Conservation (phyloP, 805 yeast genomes). For the Clavispora fructus region DNA sequence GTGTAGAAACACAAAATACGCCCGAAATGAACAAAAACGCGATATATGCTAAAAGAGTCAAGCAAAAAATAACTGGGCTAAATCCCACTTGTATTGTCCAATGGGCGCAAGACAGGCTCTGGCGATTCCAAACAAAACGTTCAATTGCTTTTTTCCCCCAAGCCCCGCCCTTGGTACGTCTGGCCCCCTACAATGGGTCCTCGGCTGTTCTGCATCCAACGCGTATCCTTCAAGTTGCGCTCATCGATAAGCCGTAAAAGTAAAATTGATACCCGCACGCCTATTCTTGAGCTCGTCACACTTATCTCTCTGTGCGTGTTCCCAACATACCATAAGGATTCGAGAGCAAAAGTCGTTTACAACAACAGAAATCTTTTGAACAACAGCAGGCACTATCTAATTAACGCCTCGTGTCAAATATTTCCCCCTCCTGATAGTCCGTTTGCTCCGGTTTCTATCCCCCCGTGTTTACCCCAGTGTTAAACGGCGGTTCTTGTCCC, state of each 20-base stretch:
- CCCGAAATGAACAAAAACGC: too few species aligned
- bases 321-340: neutral
- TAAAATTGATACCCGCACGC: neutral
- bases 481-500: neutral
- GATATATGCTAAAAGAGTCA: too few species aligned
- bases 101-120: too few species aligned
- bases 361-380: neutral
- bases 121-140: too few species aligned
- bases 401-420: neutral
- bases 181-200: too few species aligned
- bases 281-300: neutral
- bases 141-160: too few species aligned
- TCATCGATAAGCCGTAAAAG: neutral
- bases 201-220: neutral
- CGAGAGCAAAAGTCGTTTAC: neutral
- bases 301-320: conserved; percentile 1
- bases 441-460: neutral
- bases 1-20: too few species aligned
- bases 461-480: neutral
- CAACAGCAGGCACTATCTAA: neutral
- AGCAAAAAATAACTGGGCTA: too few species aligned
- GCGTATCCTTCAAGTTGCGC: neutral
- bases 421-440: neutral
- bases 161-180: too few species aligned
- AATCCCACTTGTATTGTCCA: too few species aligned